Conservation (phyloP, 176 grass and related monocot species). For the Urochloa ruziziensis region DNA sequence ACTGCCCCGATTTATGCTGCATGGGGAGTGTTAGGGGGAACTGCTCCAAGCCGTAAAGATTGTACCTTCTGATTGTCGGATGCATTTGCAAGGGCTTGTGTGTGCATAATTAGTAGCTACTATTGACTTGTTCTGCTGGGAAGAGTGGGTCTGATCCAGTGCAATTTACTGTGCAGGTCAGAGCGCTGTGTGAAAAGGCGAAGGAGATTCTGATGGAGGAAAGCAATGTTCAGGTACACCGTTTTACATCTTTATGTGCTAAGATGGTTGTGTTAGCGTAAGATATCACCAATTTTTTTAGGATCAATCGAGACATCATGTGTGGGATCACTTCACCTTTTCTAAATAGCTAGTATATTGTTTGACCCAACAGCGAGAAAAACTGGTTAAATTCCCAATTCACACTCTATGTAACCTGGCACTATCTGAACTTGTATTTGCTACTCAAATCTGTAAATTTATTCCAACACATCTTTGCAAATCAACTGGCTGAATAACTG, state of each 20-base stretch:
- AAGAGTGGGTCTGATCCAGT: neutral
- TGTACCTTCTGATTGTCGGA: neutral
- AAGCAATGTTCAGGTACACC: constrained; percentile 85
- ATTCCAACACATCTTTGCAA: neutral
- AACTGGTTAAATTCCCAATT: neutral
- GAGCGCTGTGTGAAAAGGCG: constrained; percentile 86
- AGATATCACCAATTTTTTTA: neutral
- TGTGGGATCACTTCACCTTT: neutral
- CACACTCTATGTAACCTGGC: neutral
- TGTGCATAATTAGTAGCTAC: neutral
- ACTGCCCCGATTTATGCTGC: neutral
- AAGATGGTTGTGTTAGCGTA: neutral
- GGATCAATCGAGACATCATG: neutral
- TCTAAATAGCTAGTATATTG: neutral
- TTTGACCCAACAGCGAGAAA: neutral
- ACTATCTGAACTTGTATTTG: neutral
- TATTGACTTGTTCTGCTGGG: neutral
- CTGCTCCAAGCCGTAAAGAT: neutral
- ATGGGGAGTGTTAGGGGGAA: neutral
- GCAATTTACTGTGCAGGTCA: constrained; percentile 47
- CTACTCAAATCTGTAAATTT: neutral
- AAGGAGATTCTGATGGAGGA: constrained; percentile 99
- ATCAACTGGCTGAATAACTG: neutral
- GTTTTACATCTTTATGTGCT: neutral
- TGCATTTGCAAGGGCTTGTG: neutral